Conservation (phyloP, 2,329 filamentous ascomycete genomes). For the Aspergillus arachidicola region DNA sequence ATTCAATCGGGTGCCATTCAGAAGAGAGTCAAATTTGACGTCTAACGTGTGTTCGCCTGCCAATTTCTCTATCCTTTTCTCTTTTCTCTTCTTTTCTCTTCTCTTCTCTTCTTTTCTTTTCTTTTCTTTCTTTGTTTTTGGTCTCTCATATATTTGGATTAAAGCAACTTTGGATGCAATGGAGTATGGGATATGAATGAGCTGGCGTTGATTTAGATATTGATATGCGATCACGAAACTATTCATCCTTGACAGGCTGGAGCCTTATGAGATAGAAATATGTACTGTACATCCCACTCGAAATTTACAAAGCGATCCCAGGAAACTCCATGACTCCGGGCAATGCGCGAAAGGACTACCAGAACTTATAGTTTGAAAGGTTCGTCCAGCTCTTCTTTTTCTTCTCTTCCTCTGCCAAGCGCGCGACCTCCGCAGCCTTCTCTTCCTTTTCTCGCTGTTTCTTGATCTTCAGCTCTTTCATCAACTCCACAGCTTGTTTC, state of each 20-base stretch:
- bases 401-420: constrained; percentile 42
- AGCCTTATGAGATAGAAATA: constrained; percentile 19
- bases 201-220: constrained; percentile 14
- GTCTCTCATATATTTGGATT: background rate
- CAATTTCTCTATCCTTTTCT: background rate
- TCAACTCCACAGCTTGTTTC: constrained; percentile 80
- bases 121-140: background rate
- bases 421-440: constrained; percentile 39
- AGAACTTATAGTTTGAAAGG: constrained; percentile 50
- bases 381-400: constrained; percentile 48
- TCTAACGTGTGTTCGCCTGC: constrained; percentile 18
- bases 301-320: constrained; percentile 27
- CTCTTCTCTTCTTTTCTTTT: background rate
- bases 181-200: constrained; percentile 8
- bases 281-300: constrained; percentile 26
- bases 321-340: constrained; percentile 37
- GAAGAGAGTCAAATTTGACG: constrained; percentile 46
- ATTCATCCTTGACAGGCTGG: constrained; percentile 12
- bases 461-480: constrained; percentile 71
- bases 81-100: background rate
- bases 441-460: constrained; percentile 56
- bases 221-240: constrained; percentile 18
- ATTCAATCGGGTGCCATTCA: constrained; percentile 35
- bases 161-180: constrained; percentile 6
- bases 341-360: constrained; percentile 37